Base-by-base conservation (phyloP, 495 filamentous ascomycete species). In the Neurospora discreta region DNA sequence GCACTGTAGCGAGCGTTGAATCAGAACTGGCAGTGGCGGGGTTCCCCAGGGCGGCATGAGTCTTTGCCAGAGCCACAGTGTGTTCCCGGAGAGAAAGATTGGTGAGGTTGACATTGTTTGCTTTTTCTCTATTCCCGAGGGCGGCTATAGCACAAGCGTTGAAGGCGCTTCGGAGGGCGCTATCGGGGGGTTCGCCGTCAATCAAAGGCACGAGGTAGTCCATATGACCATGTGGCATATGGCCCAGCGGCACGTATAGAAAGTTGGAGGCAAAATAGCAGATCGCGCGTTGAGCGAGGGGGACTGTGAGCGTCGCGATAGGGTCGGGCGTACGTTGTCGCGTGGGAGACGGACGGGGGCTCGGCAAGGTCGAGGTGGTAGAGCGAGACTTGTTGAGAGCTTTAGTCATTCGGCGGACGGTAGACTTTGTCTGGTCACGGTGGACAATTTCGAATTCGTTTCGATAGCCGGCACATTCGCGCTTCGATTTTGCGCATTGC, bases 371-470 rank as follows among this genome's bases (percentile, higher is more conserved):
- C 42, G 18, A 72, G 38, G 68, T 36, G n/a, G 65, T 26, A 42
- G 13, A 52, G 9, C 18, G 52, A 36, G 30, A 67, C 42, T 20
- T 40, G 23, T 67, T 42, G 71, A 70, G 44, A 20, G 79, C 78
- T 44, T 74, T 80, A 69, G 76, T 77, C 41, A 82, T 82, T 44
- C 86, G 83, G 70, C 83, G 84, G 46, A 87, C 85, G 6, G 87
- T 86, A 7, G 87, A 86, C 70, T 84, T 80, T 13, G 87, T 90
- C 75, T 90, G 87, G 76, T 90, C 88, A 26, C 90, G 84, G 68
- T 91, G 85, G 70, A 91, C 84, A n/a, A 91, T 79, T 75, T 92
- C 90, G 69, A 91, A 89, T 39, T 89, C 88, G 75, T 88, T 83
- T 69, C 84, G 81, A 76, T 91, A 91, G 69, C 90, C 90, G 20